Evolutionary conservation across 306 rosid species (phyloP).

Genomic region (Quercus dentata): DNA sequence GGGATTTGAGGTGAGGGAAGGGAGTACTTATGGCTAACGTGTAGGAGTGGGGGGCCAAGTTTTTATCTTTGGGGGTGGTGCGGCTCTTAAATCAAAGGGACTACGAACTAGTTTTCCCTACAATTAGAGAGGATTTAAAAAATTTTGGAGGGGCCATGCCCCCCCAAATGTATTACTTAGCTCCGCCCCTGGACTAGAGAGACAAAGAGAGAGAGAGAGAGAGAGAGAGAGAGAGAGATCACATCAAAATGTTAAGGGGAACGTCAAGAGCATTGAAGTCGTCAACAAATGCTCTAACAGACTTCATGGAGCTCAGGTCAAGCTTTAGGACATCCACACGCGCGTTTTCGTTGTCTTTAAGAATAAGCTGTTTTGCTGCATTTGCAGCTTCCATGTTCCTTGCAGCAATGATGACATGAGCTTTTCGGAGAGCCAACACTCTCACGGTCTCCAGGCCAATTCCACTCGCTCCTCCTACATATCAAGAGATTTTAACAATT

Average conservation of each 20-base stretch:
- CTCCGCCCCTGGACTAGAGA: neutral
- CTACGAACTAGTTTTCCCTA: too few relatives aligned
- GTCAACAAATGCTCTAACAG: slow-evolving; percentile 56
- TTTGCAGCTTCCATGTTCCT: slow-evolving; percentile 74
- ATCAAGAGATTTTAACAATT: neutral
- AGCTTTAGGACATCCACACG: slow-evolving; percentile 60
- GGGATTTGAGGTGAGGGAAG: too few relatives aligned
- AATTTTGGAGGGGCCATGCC: too few relatives aligned
- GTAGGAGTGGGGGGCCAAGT: too few relatives aligned
- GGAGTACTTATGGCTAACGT: too few relatives aligned
- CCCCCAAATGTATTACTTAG: too few relatives aligned
- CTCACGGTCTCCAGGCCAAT: slow-evolving; percentile 86
- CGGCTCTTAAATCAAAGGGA: too few relatives aligned
- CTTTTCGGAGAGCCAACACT: slow-evolving; percentile 65
- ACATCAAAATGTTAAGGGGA: slow-evolving; percentile 90
- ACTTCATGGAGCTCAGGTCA: slow-evolving; percentile 64
- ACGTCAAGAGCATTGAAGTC: slow-evolving; percentile 64
- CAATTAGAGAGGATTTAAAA: too few relatives aligned
- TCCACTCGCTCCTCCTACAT: slow-evolving; percentile 92
- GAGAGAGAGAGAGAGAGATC: neutral
- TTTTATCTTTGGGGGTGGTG: too few relatives aligned
- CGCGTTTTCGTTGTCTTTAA: slow-evolving; percentile 41
- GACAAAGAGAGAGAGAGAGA: neutral
- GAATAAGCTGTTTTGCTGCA: slow-evolving; percentile 53
- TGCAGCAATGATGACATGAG: slow-evolving; percentile 66